Conservation (phyloP, 306 rosid genomes). For the Sicyos edulis region DNA sequence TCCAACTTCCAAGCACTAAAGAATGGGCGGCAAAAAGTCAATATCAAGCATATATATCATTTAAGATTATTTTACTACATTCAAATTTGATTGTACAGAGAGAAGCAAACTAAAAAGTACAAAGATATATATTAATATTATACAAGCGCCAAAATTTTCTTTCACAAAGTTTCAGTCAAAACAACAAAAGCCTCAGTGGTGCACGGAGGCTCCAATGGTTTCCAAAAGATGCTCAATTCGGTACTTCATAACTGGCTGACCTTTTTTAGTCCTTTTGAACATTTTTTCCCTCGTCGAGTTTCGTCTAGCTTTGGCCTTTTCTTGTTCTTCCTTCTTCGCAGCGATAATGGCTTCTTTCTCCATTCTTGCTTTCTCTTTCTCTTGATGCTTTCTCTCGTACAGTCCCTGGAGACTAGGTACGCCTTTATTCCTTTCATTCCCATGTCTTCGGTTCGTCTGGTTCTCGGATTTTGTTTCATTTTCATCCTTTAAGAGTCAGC, state of each 20-base stretch:
- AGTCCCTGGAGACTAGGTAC: slow-evolving; percentile 39
- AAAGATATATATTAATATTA: not conserved
- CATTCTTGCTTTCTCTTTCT: slow-evolving; percentile 51
- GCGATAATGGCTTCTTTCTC: slow-evolving; percentile 51
- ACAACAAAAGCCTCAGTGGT: slow-evolving; percentile 13
- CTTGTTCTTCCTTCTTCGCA: slow-evolving; percentile 49
- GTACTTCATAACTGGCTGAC: slow-evolving; percentile 91
- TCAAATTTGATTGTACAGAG: not conserved
- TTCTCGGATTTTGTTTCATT: slow-evolving; percentile 28
- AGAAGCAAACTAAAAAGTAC: not conserved
- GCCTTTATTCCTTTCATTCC: slow-evolving; percentile 30
- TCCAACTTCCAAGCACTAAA: no score
- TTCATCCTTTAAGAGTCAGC: slow-evolving; percentile 35
- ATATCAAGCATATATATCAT: not conserved
- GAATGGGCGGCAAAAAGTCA: not conserved
- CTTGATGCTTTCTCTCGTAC: slow-evolving; percentile 50
- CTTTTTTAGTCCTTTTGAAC: slow-evolving; percentile 59
- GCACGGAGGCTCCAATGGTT: slow-evolving; percentile 45
- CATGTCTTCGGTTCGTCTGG: slow-evolving; percentile 28
- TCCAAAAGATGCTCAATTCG: slow-evolving; percentile 72
- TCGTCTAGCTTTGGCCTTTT: slow-evolving; percentile 49
- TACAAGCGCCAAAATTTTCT: not conserved
- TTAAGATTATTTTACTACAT: not conserved
- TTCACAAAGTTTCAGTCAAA: not conserved
- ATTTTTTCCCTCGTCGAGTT: slow-evolving; percentile 48